These are phyloP conservation scores for Pleoardoris graminearum DNA, from an alignment of 2,329 filamentous ascomycete species.

Conservation along the genomic window DNA sequence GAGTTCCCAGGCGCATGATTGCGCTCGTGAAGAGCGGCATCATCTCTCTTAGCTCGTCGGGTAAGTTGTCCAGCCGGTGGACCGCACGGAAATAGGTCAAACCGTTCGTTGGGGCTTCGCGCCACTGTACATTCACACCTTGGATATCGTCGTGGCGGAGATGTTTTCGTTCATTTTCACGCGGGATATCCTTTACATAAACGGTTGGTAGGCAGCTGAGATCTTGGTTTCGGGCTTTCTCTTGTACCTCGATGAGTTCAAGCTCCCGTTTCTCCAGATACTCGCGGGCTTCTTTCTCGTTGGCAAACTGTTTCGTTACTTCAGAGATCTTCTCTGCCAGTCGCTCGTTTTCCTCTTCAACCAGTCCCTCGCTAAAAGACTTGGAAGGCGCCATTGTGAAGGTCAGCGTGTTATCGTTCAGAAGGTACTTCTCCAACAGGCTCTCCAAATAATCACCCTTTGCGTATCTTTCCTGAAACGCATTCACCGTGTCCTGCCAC, in stretches of 20 bases:
- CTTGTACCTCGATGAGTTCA: conserved; percentile 78
- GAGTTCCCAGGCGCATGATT: conserved; percentile 91
- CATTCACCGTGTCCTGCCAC: conserved; percentile 85
- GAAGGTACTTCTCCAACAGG: conserved; percentile 83
- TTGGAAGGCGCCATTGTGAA: conserved; percentile 93
- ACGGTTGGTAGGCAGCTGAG: conserved; percentile 86
- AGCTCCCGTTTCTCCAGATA: conserved; percentile 78
- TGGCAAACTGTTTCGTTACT: conserved; percentile 68
- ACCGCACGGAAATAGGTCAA: conserved; percentile 94
- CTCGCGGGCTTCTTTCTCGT: conserved; percentile 70
- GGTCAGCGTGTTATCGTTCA: conserved; percentile 82
- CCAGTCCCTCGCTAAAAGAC: conserved; percentile 73
- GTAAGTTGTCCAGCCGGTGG: conserved; percentile 76
- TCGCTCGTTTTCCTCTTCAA: conserved; percentile 73
- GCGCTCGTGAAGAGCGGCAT: conserved; percentile 90
- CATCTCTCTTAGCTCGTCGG: conserved; percentile 80
- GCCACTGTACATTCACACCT: conserved; percentile 78
- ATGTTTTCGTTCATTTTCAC: conserved; percentile 75
- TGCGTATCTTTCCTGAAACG: conserved; percentile 77
- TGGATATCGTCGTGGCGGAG: conserved; percentile 60
- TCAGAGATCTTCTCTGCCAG: conserved; percentile 75
- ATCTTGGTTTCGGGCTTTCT: conserved; percentile 80
- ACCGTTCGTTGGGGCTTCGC: conserved; percentile 90
- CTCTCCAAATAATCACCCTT: conserved; percentile 80
- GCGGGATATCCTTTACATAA: conserved; percentile 84